Conservation (phyloP, 2,329 filamentous ascomycete genomes). For the Aspergillus intermedius region DNA sequence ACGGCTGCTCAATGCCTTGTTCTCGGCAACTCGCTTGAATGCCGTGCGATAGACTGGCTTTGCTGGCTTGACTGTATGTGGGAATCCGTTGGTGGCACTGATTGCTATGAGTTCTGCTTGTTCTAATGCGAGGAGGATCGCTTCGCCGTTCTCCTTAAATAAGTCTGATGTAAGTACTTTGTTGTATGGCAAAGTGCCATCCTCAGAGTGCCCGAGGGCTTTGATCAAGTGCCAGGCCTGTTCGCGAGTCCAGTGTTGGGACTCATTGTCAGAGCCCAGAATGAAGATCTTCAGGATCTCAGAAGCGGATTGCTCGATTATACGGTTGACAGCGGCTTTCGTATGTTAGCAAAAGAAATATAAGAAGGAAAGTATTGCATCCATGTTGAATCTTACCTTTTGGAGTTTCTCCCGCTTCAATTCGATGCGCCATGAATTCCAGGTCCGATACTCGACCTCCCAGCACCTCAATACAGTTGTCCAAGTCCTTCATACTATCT, state of each 20-base stretch:
- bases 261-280: slow-evolving; percentile 51
- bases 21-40: slow-evolving; percentile 64
- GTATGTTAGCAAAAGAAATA: slow-evolving; percentile 13
- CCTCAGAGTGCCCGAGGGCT: slow-evolving; percentile 61
- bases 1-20: slow-evolving; percentile 65
- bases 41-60: slow-evolving; percentile 82
- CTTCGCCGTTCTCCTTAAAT: slow-evolving; percentile 67
- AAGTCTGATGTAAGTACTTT: slow-evolving; percentile 71
- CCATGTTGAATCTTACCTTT: slow-evolving; percentile 35
- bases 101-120: slow-evolving; percentile 82
- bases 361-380: neutral
- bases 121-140: slow-evolving; percentile 70
- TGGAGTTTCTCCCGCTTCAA: slow-evolving; percentile 80
- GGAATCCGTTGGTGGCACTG: slow-evolving; percentile 65
- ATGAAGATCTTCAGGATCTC: slow-evolving; percentile 94
- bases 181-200: slow-evolving; percentile 65
- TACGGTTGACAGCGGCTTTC: slow-evolving; percentile 70
- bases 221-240: slow-evolving; percentile 91
- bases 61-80: slow-evolving; percentile 68
- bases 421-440: slow-evolving; percentile 83
- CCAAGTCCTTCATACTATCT: slow-evolving; percentile 62
- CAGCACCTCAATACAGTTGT: slow-evolving; percentile 71
- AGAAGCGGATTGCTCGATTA: slow-evolving; percentile 78
- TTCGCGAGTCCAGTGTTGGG: slow-evolving; percentile 67
- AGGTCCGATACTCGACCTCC: slow-evolving; percentile 93